These are phyloP conservation scores for Microbotryum saponariae DNA, from an alignment of 1,284 basidiomycete species.

Conservation along the genomic window DNA sequence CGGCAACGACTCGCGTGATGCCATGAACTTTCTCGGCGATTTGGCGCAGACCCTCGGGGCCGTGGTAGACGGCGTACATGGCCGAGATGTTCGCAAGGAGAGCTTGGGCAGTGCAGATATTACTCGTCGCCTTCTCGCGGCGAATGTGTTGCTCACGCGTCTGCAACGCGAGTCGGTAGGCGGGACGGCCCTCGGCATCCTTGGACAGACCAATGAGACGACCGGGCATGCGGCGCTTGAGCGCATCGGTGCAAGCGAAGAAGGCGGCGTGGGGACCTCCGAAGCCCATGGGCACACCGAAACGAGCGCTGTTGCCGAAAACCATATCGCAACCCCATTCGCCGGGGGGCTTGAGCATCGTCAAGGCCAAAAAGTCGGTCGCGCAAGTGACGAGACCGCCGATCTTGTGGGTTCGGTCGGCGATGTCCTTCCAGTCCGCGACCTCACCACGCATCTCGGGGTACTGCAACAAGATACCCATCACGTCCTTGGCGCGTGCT, in stretches of 20 bases:
- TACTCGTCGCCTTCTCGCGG: constrained; percentile 84
- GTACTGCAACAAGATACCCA: constrained; percentile 61
- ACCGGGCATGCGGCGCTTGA: constrained; percentile 97
- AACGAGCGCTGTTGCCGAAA: constrained; percentile 87
- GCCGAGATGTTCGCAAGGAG: constrained; percentile 94
- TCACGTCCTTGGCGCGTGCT: constrained; percentile 55
- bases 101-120: constrained; percentile 84
- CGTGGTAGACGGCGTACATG: constrained; percentile 88
- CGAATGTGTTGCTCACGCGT: constrained; percentile 96
- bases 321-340: constrained; percentile 99
- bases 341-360: constrained; percentile 88
- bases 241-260: constrained; percentile 84
- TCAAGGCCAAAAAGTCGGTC: constrained; percentile 85
- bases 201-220: constrained; percentile 84
- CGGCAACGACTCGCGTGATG: constrained; percentile 72
- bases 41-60: constrained; percentile 71
- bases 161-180: constrained; percentile 87
- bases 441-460: constrained; percentile 85
- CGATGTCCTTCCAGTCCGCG: constrained; percentile 63
- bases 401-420: constrained; percentile 61
- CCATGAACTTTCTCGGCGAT: constrained; percentile 87
- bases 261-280: constrained; percentile 52
- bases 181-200: constrained; percentile 73
- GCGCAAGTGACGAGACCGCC: constrained; percentile 78
- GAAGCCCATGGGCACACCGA: constrained; percentile 55